A percentile compares a stretch with the other conserved stretches of the same genome.
Evolutionary conservation across 495 filamentous ascomycete genomes (phyloP).

Genomic region (Articulospora tetracladia): DNA sequence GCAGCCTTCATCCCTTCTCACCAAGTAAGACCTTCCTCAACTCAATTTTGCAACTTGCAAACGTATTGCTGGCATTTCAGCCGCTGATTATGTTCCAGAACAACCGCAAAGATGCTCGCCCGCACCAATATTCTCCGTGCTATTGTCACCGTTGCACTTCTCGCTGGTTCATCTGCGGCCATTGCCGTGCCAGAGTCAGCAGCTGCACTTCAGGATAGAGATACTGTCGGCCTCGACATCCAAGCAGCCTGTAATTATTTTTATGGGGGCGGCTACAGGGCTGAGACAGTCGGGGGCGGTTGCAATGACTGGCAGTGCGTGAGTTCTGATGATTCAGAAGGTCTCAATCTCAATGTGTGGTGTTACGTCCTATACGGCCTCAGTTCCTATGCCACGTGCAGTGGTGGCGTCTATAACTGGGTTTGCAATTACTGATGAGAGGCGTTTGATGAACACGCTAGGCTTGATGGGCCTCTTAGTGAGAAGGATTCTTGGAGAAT

Average conservation of each 20-base stretch:
- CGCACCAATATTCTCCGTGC: not conserved
- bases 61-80: not conserved
- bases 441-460: too few species aligned
- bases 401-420: too few species aligned
- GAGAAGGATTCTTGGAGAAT: too few species aligned
- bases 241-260: not conserved
- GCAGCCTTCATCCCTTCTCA: too few species aligned
- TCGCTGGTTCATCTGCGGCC: not conserved
- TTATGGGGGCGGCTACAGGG: not conserved
- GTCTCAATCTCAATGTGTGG: too few species aligned
- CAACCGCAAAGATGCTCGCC: not conserved
- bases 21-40: too few species aligned
- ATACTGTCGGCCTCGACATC: not conserved
- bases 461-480: too few species aligned
- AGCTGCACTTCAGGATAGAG: not conserved
- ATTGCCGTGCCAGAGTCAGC: not conserved
- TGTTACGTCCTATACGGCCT: too few species aligned
- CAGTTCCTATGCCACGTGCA: too few species aligned
- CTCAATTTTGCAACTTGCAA: not conserved
- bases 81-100: not conserved
- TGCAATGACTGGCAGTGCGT: too few species aligned
- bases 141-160: not conserved
- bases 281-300: not conserved
- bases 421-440: too few species aligned
- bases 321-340: too few species aligned